phyloP scores from a whole-genome alignment of 495 filamentous ascomycete genomes.

The Amorphotheca resinae region DNA sequence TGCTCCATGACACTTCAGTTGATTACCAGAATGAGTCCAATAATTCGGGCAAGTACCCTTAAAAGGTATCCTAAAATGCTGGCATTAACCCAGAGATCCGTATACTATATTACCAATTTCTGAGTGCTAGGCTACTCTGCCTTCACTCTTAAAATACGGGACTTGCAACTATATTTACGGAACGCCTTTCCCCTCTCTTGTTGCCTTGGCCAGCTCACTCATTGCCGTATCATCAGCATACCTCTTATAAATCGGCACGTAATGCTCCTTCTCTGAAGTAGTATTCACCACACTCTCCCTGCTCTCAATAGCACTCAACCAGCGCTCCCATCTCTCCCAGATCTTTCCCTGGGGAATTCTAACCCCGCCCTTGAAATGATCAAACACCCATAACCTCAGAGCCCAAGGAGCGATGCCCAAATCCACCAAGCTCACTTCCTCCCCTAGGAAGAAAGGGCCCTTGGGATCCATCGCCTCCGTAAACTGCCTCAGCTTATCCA shows the following conservation, averaged over 20 bases:
- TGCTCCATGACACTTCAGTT: too few relatives aligned
- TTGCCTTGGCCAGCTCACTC: conserved; percentile 57
- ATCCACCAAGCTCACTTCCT: conserved; percentile 44
- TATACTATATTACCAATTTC: too few relatives aligned
- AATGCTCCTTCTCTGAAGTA: conserved; percentile 48
- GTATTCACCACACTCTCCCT: conserved; percentile 48
- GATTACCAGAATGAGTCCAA: too few relatives aligned
- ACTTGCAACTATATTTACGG: conserved; percentile 36
- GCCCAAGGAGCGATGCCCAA: conserved; percentile 55
- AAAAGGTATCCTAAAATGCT: too few relatives aligned
- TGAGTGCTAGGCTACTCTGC: too few relatives aligned
- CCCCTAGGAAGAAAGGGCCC: conserved; percentile 54
- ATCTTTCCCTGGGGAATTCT: conserved; percentile 42
- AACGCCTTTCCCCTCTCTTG: conserved; percentile 45
- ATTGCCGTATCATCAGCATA: conserved; percentile 65
- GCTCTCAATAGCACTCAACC: conserved; percentile 40
- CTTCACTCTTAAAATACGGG: too few relatives aligned
- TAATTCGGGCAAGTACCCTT: too few relatives aligned
- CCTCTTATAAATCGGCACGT: conserved; percentile 50
- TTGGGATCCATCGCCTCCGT: conserved; percentile 42
- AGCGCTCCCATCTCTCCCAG: conserved; percentile 51
- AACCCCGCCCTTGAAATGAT: conserved; percentile 56
- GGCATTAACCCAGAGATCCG: too few relatives aligned
- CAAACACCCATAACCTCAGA: conserved; percentile 54
- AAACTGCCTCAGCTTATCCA: conserved; percentile 39